These are phyloP conservation scores for Cicer pinnatifidum DNA, from an alignment of 306 rosid species.

Conservation along the genomic window DNA sequence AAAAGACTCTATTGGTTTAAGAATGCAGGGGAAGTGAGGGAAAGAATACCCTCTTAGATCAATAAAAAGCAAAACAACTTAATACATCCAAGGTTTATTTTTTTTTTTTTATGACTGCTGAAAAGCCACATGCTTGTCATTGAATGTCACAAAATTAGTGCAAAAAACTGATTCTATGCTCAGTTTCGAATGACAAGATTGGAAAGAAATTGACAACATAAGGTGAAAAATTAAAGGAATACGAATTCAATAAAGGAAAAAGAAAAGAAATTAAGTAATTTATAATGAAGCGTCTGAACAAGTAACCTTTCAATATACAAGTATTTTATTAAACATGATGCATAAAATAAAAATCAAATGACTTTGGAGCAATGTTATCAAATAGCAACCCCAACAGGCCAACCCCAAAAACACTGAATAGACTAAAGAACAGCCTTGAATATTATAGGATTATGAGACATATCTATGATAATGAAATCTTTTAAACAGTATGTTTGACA, in stretches of 20 bases:
- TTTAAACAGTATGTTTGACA: not conserved
- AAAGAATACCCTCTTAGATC: not conserved
- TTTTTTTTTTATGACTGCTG: not conserved
- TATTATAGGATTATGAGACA: constrained; percentile 9
- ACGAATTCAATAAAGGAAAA: not conserved
- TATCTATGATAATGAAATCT: not conserved
- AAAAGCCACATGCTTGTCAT: not conserved
- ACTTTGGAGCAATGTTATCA: not conserved
- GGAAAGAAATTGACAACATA: constrained; percentile 9
- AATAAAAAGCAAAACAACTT: not conserved
- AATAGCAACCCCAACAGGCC: not conserved
- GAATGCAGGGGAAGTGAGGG: not conserved
- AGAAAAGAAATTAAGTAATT: not conserved
- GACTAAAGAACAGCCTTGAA: not conserved
- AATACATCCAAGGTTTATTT: not conserved
- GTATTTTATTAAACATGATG: not conserved
- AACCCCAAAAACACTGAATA: not conserved
- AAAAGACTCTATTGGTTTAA: not conserved
- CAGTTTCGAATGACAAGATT: not conserved
- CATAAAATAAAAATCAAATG: not conserved
- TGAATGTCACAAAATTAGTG: not conserved
- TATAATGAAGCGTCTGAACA: not conserved
- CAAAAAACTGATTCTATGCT: not conserved
- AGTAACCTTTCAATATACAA: constrained; percentile 1
- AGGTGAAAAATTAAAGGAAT: not conserved